These are phyloP conservation scores for Botrytis fabae DNA, from an alignment of 2,329 filamentous ascomycete species.

Conservation along the genomic window DNA sequence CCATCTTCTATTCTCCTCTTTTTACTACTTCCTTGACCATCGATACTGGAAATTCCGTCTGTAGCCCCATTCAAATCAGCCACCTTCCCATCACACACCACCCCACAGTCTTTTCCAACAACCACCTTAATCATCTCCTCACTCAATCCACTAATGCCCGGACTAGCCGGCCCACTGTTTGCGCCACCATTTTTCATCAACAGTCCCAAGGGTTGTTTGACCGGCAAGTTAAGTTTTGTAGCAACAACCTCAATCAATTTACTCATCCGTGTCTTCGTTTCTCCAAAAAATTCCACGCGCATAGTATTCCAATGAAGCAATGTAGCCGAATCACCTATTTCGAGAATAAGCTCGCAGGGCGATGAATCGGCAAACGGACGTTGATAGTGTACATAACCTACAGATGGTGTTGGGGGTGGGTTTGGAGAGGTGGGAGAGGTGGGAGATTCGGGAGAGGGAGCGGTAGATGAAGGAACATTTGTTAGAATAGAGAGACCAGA, in stretches of 20 bases:
- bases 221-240: conserved; percentile 71
- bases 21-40: conserved; percentile 23
- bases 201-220: conserved; percentile 61
- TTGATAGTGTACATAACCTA: conserved; percentile 72
- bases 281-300: conserved; percentile 65
- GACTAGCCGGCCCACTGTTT: conserved; percentile 61
- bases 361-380: conserved; percentile 82
- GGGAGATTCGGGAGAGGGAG: conserved; percentile 33
- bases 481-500: conserved; percentile 70
- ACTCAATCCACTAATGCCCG: conserved; percentile 67
- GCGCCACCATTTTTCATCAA: conserved; percentile 66
- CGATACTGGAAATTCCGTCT: not conserved
- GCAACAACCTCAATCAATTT: conserved; percentile 79
- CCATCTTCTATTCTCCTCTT: conserved; percentile 26
- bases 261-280: conserved; percentile 67
- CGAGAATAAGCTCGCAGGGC: conserved; percentile 72
- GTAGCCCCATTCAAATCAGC: conserved; percentile 20
- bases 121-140: conserved; percentile 68
- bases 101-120: conserved; percentile 59
- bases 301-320: conserved; percentile 47
- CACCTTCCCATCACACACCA: conserved; percentile 57
- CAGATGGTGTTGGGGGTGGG: conserved; percentile 22
- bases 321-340: conserved; percentile 66
- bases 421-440: conserved; percentile 32
- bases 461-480: conserved; percentile 44